Evolutionary conservation across 345 rosid genomes (phyloP).

Genomic region (Passiflora organensis): DNA sequence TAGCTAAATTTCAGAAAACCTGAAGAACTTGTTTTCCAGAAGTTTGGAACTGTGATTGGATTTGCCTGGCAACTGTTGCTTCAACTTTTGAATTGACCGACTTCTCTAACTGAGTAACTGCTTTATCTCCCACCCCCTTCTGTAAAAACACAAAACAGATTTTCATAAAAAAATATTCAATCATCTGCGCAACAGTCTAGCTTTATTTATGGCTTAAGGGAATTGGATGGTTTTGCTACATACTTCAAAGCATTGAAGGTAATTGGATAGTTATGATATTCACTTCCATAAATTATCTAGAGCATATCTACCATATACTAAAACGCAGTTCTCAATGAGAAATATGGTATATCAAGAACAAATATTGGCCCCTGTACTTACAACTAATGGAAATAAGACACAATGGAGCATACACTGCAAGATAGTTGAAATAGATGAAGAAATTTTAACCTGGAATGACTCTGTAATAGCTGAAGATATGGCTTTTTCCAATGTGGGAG

Average conservation of each 20-base stretch:
- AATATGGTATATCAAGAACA: too few species aligned
- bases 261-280: background rate
- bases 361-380: too few species aligned
- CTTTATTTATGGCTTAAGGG: too few species aligned
- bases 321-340: background rate
- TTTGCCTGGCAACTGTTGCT: constrained; percentile 75
- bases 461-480: constrained; percentile 23
- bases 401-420: background rate
- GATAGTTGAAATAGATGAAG: background rate
- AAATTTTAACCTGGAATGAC: constrained; percentile 28
- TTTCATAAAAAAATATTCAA: background rate
- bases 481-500: constrained; percentile 25
- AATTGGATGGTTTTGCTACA: too few species aligned
- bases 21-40: constrained; percentile 90
- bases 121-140: constrained; percentile 88
- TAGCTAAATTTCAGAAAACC: constrained; percentile 31
- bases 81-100: constrained; percentile 77
- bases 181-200: too few species aligned
- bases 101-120: constrained; percentile 76
- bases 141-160: constrained; percentile 30
- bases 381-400: background rate
- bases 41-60: constrained; percentile 83
- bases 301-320: background rate
- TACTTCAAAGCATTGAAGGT: background rate
- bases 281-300: too few species aligned